Evolutionary conservation across 306 rosid genomes (phyloP), one percentile per base, ranked within the genome.

Genomic region (Ochetophila trinervis): DNA sequence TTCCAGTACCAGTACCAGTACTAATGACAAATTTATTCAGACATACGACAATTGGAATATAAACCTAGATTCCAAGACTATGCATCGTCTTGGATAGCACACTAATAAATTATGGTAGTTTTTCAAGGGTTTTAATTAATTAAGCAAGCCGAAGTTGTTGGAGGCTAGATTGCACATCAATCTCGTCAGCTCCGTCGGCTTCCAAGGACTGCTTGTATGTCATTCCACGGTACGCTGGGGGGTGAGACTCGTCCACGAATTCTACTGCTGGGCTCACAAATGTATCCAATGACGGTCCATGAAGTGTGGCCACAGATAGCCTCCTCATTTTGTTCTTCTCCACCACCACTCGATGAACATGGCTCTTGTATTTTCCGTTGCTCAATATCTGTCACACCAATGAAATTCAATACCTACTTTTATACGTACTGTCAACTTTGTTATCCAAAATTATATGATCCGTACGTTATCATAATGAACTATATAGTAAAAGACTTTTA

Each of bases 361-460:
- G 91, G 24, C 91, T 86, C 74, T 78, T 81, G 40, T 83, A 81
- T 63, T 76, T 83, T 21, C 87, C 88, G 69, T 86, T 86, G 0
- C 85, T 83, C 57, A 86, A 69, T 20, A 83, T 81, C 88, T 83
- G 37, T 18, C 18, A 19, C 17, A 45, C 10, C 9, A 17, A 40
- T 36, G 42, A 8, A 6, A 8, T 8, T 12, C 10, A 40, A 7
- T 8, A 40, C n/a, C n/a, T n/a, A n/a, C n/a, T n/a, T n/a, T n/a
- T n/a, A 40, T 2, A 40, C 12, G 12, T 6, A 40, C 45, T 27
- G 32, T 27, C 32, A 27, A 27, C 2, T 4, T 27, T 27, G 4
- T 27, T 27, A 27, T 27, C 3, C 32, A 27, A 27, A 27, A n/a
- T n/a, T n/a, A n/a, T n/a, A n/a, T n/a, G n/a, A n/a, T n/a, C n/a